Evolutionary conservation across 306 rosid species (phyloP), one percentile per base, ranked within the genome.

Genomic region (Citrullus mucosospermus): DNA sequence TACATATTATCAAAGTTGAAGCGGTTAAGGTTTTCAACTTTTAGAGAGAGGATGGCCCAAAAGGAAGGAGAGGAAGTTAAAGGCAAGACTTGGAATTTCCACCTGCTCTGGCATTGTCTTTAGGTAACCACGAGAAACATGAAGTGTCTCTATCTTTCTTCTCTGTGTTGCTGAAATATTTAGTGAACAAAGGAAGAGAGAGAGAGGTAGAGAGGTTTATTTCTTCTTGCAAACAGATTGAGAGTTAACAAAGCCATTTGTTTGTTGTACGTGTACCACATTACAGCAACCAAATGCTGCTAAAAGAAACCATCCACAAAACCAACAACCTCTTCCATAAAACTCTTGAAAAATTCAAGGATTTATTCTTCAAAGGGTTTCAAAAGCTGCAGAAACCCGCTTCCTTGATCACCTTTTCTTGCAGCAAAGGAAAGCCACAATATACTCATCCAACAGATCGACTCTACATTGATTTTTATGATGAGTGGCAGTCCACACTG

Each of bases 401-500:
- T 80, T 90, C 93, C 60, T 84, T 88, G 79, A 83, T 76, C 18
- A 86, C 87, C 54, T 81, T 88, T 84, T 81, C 85, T 79, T 82
- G 93, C 76, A 82, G 83, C 8, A 78, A 81, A 36, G 81, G 80
- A 82, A 85, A 85, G 54, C 85, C 78, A 78, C 80, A 18, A 10
- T 28, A 78, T 57, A 81, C 78, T 67, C 85, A 76, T 77, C 82
- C 82, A 51, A 81, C 85, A 14, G 91, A 90, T 57, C 81, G 84
- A 39, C 81, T 89, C 73, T 91, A 91, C 85, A 77, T 80, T 14
- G 91, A 88, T 82, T 88, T 88, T 17, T 88, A 88, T 36, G 97
- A 96, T 80, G 87, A 91, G 57, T 82, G 88, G 92, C 93, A 90
- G 67, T 69, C 91, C 81, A 89, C 85, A 39, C 84, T 88, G 9